Evolutionary conservation across 495 filamentous ascomycete genomes (phyloP).

Genomic region (Lasiosphaeria hispida): DNA sequence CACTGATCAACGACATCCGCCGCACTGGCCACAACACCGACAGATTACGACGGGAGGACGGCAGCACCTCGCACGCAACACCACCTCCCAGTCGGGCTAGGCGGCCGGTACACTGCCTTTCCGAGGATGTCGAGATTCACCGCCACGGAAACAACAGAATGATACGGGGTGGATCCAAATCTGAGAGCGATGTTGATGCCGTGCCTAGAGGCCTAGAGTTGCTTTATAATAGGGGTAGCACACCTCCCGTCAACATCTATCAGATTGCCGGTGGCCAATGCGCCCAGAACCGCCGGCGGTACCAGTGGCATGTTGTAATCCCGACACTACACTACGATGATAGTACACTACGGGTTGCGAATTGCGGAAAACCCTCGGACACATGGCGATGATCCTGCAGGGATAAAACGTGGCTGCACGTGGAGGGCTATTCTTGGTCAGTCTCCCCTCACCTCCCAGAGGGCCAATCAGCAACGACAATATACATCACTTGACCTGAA

Average conservation of each 20-base stretch:
- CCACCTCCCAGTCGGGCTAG: too few relatives aligned
- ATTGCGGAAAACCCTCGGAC: background rate
- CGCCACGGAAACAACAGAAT: background rate
- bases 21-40: background rate
- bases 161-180: too few relatives aligned
- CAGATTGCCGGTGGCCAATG: too few relatives aligned
- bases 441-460: background rate
- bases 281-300: too few relatives aligned
- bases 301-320: too few relatives aligned
- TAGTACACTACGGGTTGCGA: background rate
- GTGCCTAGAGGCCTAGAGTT: too few relatives aligned
- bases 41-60: too few relatives aligned
- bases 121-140: slow-evolving; percentile 1
- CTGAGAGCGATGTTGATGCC: too few relatives aligned
- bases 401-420: slow-evolving; percentile 35
- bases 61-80: too few relatives aligned
- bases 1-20: background rate
- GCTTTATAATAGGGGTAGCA: too few relatives aligned
- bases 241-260: background rate
- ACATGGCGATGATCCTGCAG: slow-evolving; percentile 24
- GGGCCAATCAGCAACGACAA: slow-evolving; percentile 1
- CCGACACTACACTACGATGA: too few relatives aligned
- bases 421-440: slow-evolving; percentile 23
- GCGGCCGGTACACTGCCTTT: too few relatives aligned
- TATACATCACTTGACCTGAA: slow-evolving; percentile 33